A percentile compares a stretch with the other conserved stretches of the same genome.
These are phyloP conservation scores for Termitomyces sp. DNA, from an alignment of 768 basidiomycete genomes.

Conservation along the genomic window DNA sequence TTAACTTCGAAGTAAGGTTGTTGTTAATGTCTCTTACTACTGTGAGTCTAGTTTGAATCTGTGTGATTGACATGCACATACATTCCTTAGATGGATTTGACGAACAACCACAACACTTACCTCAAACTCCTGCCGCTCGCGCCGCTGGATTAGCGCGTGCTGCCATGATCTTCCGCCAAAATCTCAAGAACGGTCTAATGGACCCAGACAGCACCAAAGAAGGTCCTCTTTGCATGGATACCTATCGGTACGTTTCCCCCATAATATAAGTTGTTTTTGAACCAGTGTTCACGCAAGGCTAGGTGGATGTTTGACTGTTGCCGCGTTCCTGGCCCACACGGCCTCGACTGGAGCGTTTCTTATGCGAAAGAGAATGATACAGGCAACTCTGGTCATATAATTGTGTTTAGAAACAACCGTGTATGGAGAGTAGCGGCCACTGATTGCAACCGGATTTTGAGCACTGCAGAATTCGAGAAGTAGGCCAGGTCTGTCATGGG, in stretches of 20 bases:
- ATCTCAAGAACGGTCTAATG: slow-evolving; percentile 62
- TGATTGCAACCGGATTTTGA: slow-evolving; percentile 51
- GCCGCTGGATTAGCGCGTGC: slow-evolving; percentile 71
- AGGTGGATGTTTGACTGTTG: slow-evolving; percentile 95
- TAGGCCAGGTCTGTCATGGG: slow-evolving; percentile 22
- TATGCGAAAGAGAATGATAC: slow-evolving; percentile 55
- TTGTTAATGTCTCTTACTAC: slow-evolving; percentile 93
- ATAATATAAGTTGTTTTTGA: background rate
- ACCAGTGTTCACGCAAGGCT: background rate
- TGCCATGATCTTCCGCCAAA: slow-evolving; percentile 71
- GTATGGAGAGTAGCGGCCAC: slow-evolving; percentile 77
- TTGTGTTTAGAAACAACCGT: slow-evolving; percentile 82
- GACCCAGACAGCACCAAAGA: slow-evolving; percentile 66
- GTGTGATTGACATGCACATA: background rate
- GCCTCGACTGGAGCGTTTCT: slow-evolving; percentile 74
- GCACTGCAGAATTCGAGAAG: slow-evolving; percentile 64
- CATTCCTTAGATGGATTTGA: slow-evolving; percentile 70
- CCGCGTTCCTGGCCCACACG: slow-evolving; percentile 70
- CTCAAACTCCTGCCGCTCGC: slow-evolving; percentile 54
- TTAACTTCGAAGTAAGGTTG: slow-evolving; percentile 40
- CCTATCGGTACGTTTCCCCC: slow-evolving; percentile 55
- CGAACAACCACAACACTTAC: slow-evolving; percentile 57
- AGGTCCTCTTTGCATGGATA: slow-evolving; percentile 80
- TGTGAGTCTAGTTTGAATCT: slow-evolving; percentile 43
- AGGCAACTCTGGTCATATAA: slow-evolving; percentile 72